phyloP scores from a whole-genome alignment of 345 rosid genomes.

The Sonneratia caseolaris region DNA sequence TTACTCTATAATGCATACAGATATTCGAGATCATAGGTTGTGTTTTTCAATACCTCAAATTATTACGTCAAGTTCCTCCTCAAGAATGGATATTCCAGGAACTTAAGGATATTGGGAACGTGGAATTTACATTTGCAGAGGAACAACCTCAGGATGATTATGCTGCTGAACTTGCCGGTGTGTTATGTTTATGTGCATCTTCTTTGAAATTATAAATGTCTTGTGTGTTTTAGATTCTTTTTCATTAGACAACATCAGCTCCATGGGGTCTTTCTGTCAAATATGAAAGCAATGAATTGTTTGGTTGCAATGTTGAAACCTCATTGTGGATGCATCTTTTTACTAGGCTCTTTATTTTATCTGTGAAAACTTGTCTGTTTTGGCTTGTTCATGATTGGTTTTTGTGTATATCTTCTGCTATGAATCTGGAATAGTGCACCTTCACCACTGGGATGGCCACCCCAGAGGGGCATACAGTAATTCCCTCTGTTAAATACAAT shows the following conservation, averaged over 20 bases:
- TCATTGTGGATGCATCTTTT: neutral
- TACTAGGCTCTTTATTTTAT: neutral
- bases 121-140: slow-evolving; percentile 92
- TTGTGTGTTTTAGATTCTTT: neutral
- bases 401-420: neutral
- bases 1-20: slow-evolving; percentile 26
- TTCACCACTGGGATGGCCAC: neutral
- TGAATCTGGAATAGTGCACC: neutral
- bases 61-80: slow-evolving; percentile 59
- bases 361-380: neutral
- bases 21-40: slow-evolving; percentile 69
- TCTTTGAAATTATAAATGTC: neutral
- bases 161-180: slow-evolving; percentile 95
- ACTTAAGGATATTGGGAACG: slow-evolving; percentile 84
- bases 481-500: neutral
- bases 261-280: neutral
- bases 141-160: slow-evolving; percentile 95
- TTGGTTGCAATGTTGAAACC: neutral
- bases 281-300: neutral
- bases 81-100: slow-evolving; percentile 98
- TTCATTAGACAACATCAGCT: neutral
- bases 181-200: slow-evolving; percentile 10
- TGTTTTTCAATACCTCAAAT: slow-evolving; percentile 80
- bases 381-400: neutral
- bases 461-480: neutral